A percentile compares a stretch with the other conserved stretches of the same genome.
Conservation (phyloP, 108 stramenopile species). For the Nannochloropsis gaditana region DNA sequence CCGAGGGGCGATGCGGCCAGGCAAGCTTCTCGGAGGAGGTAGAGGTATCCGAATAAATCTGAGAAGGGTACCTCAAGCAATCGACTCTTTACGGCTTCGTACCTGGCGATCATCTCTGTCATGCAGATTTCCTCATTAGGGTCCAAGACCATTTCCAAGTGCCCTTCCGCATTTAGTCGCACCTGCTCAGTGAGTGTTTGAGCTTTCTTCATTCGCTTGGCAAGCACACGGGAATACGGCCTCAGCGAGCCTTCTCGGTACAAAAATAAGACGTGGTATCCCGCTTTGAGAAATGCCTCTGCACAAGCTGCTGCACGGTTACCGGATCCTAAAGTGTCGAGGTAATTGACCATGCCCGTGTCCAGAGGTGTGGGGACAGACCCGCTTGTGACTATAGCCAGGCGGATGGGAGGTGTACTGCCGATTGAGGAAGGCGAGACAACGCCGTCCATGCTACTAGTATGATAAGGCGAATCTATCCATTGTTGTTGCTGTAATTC, state of each 20-base stretch:
- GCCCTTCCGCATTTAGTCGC: not conserved
- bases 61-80: not conserved
- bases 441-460: too few relatives aligned
- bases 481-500: not conserved
- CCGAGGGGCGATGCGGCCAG: not conserved
- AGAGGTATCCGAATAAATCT: not conserved
- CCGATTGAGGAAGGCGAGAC: not conserved
- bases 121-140: not conserved
- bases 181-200: conserved; percentile 9
- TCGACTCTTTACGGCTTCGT: not conserved
- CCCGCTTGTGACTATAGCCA: conserved; percentile 4
- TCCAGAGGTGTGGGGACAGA: not conserved
- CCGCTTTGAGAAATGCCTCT: not conserved
- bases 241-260: not conserved
- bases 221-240: not conserved
- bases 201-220: conserved; percentile 3
- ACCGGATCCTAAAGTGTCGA: not conserved
- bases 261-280: conserved; percentile 1
- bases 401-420: not conserved
- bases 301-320: conserved; percentile 19
- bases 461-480: too few relatives aligned
- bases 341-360: conserved; percentile 12
- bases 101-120: not conserved
- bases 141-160: not conserved
- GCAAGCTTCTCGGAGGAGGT: not conserved